phyloP scores from a whole-genome alignment of 2,329 filamentous ascomycete genomes.

The Monilinia vaccinii-corymbosi region DNA sequence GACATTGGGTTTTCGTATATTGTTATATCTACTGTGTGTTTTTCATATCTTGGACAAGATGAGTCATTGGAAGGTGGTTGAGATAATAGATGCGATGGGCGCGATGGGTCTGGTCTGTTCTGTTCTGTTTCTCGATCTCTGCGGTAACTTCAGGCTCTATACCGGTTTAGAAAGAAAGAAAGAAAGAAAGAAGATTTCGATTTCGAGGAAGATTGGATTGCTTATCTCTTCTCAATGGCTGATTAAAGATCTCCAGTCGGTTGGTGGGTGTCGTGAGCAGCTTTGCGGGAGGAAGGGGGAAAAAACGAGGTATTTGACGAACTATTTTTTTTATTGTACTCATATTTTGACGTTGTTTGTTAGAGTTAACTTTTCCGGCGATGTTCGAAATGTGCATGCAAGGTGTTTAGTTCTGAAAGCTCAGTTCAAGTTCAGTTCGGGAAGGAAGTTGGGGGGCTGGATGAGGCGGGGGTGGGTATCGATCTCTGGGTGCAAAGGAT shows the following conservation, averaged over 20 bases:
- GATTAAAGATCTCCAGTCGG: too few relatives aligned
- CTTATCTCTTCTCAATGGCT: too few relatives aligned
- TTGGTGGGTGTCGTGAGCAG: too few relatives aligned
- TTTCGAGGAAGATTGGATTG: too few relatives aligned
- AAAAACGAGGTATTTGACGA: background rate
- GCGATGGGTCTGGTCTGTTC: background rate
- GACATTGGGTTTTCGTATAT: background rate
- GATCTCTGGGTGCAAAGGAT: background rate
- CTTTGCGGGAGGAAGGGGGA: too few relatives aligned
- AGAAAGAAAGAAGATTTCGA: too few relatives aligned
- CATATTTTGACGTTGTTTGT: background rate
- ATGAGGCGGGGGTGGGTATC: too few relatives aligned
- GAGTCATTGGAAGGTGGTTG: too few relatives aligned
- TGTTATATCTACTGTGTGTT: background rate
- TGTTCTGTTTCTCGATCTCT: slow-evolving; percentile 4
- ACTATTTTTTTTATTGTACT: background rate
- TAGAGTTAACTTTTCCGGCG: background rate
- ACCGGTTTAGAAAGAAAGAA: background rate
- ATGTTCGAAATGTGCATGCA: too few relatives aligned
- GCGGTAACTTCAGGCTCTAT: background rate
- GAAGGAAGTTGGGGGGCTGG: too few relatives aligned
- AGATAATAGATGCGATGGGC: background rate
- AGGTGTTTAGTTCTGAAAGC: background rate
- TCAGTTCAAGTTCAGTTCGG: too few relatives aligned
- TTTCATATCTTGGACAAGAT: background rate